Evolutionary conservation across 2,329 filamentous ascomycete species (phyloP), one percentile per base, ranked within the genome.

Genomic region (Cladobotryum mycophilum): DNA sequence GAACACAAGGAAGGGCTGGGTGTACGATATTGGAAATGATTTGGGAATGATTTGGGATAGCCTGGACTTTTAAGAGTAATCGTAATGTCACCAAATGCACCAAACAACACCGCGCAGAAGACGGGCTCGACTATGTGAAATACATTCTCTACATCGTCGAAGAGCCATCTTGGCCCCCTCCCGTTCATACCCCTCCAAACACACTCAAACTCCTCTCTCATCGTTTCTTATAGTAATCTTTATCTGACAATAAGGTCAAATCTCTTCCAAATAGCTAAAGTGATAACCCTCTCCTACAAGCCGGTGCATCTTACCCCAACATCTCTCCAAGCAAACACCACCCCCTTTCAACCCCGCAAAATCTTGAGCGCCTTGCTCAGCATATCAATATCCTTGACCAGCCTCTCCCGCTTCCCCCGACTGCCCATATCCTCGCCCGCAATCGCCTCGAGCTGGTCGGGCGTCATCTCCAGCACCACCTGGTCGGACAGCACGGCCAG

Each of bases 401-500:
- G 57, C 34, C 65, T 67, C 6, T 67, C 63, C 41, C 67, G 69
- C 0, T 70, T 64, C 0, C 58, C 58, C 0, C 18, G 41, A 18
- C 43, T 46, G 3, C 36, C 45, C 35, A 48, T 42, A 7, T 62
- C 60, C 59, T 88, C 83, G 0, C 78, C 80, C 0, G 81, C 81
- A 54, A 87, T 78, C 13, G 67, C 61, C 13, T 75, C 70, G 0
- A 87, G 67, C 58, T 82, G 65, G 0, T 73, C 69, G 0, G 68
- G 57, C 0, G 66, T 69, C 48, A 87, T 65, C 0, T 59, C 54
- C 15, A 75, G 64, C 0, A 86, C 71, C 38, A 77, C 76, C 0
- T 70, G 61, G 0, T 79, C 70, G 0, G 70, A 75, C 41, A 88
- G 75, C 0, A 80, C 64, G 9, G 64, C 69, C 2, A 85, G 65